phyloP scores from a whole-genome alignment of 2,329 filamentous ascomycete genomes.

The Alternaria sp. region DNA sequence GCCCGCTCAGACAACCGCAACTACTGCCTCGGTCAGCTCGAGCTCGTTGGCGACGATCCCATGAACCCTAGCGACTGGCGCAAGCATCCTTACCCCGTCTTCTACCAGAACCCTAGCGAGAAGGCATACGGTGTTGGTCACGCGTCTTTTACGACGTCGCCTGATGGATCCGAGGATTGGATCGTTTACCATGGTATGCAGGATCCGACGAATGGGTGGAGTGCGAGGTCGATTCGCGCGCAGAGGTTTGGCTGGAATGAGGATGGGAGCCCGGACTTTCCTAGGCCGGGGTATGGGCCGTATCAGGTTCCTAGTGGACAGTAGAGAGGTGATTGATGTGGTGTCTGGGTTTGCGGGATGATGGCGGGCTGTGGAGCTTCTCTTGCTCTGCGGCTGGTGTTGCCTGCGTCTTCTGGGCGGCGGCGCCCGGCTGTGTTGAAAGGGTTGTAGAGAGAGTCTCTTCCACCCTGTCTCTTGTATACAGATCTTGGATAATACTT shows the following conservation, averaged over 20 bases:
- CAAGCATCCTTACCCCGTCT: constrained; percentile 55
- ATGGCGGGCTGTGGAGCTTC: not conserved
- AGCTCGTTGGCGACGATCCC: constrained; percentile 57
- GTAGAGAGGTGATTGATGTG: not conserved
- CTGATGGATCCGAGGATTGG: constrained; percentile 57
- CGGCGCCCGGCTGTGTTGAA: not conserved
- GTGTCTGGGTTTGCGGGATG: not conserved
- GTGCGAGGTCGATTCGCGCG: constrained; percentile 55
- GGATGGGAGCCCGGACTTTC: constrained; percentile 57
- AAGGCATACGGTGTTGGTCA: constrained; percentile 58
- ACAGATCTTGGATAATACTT: not conserved
- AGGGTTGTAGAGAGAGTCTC: not conserved
- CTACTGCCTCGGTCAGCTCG: constrained; percentile 60
- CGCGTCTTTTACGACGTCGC: constrained; percentile 58
- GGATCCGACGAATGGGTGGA: constrained; percentile 56
- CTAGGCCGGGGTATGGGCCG: constrained; percentile 57
- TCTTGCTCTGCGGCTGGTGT: not conserved
- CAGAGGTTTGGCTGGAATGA: constrained; percentile 58
- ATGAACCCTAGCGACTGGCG: constrained; percentile 58
- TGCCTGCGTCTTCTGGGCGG: not conserved
- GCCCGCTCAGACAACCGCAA: constrained; percentile 60
- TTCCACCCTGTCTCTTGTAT: not conserved
- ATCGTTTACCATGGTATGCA: constrained; percentile 62
- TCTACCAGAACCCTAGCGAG: constrained; percentile 56
- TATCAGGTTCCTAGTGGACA: constrained; percentile 46